Evolutionary conservation across 2,329 filamentous ascomycete species (phyloP).

Genomic region (Clarireedia sp.): DNA sequence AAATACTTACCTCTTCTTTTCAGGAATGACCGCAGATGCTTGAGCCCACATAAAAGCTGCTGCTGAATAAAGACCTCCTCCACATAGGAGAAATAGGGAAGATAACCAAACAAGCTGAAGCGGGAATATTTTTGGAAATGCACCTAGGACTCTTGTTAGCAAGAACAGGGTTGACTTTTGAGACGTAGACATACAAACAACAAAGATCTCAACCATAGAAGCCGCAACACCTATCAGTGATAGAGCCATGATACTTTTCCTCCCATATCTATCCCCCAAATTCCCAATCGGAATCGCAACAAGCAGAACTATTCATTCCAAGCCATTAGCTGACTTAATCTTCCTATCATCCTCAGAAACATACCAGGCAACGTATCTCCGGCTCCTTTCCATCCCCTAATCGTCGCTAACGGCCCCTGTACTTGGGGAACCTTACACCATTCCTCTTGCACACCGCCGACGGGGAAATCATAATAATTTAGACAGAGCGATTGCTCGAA

Average conservation of each 20-base stretch:
- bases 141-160: slow-evolving; percentile 15
- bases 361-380: slow-evolving; percentile 27
- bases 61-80: slow-evolving; percentile 26
- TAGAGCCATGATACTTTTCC: slow-evolving; percentile 23
- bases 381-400: slow-evolving; percentile 27
- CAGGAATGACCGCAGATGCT: slow-evolving; percentile 24
- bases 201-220: slow-evolving; percentile 22
- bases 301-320: slow-evolving; percentile 19
- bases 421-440: slow-evolving; percentile 26
- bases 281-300: slow-evolving; percentile 27
- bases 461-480: slow-evolving; percentile 21
- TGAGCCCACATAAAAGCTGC: slow-evolving; percentile 29
- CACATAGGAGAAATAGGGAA: slow-evolving; percentile 23
- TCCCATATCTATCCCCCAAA: slow-evolving; percentile 24
- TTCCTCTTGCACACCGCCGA: slow-evolving; percentile 13
- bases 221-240: slow-evolving; percentile 22
- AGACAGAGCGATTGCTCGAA: slow-evolving; percentile 27
- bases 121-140: slow-evolving; percentile 23
- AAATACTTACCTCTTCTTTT: slow-evolving; percentile 18
- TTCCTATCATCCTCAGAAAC: background rate
- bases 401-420: slow-evolving; percentile 22
- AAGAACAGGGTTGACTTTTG: background rate
- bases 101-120: slow-evolving; percentile 26
- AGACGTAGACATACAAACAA: slow-evolving; percentile 22
- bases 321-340: slow-evolving; percentile 2